Conservation (phyloP, 768 basidiomycete species). For the Macrolepiota fuliginosa region DNA sequence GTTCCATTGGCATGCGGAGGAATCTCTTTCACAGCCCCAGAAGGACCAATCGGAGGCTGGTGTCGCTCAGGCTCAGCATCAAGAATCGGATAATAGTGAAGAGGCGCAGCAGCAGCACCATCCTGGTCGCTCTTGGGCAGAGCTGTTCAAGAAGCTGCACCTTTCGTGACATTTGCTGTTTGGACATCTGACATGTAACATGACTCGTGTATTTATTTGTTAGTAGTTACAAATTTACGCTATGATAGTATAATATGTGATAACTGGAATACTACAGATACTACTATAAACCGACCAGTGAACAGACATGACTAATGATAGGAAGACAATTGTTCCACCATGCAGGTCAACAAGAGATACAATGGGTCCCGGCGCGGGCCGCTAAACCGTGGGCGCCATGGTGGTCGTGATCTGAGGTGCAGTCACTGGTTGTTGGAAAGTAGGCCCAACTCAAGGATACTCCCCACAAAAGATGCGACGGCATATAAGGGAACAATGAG, state of each 20-base stretch:
- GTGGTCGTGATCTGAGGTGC: too few species aligned
- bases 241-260: background rate
- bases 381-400: too few species aligned
- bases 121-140: background rate
- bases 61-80: background rate
- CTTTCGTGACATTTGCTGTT: background rate
- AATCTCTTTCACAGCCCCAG: background rate
- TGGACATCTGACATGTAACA: background rate
- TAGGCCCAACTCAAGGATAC: too few species aligned
- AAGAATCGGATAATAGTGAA: background rate
- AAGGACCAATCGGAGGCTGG: background rate
- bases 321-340: too few species aligned
- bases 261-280: background rate
- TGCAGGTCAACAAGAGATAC: too few species aligned
- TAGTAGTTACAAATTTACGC: background rate
- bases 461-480: too few species aligned
- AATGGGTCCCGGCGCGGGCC: too few species aligned
- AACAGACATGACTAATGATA: too few species aligned
- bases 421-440: too few species aligned
- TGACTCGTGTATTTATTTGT: background rate
- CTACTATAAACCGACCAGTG: background rate
- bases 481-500: too few species aligned
- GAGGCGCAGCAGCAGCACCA: background rate
- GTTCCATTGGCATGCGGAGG: constrained; percentile 1
- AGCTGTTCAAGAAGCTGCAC: background rate